phyloP scores from a whole-genome alignment of 805 yeast species.

The Candida hungchunana region DNA sequence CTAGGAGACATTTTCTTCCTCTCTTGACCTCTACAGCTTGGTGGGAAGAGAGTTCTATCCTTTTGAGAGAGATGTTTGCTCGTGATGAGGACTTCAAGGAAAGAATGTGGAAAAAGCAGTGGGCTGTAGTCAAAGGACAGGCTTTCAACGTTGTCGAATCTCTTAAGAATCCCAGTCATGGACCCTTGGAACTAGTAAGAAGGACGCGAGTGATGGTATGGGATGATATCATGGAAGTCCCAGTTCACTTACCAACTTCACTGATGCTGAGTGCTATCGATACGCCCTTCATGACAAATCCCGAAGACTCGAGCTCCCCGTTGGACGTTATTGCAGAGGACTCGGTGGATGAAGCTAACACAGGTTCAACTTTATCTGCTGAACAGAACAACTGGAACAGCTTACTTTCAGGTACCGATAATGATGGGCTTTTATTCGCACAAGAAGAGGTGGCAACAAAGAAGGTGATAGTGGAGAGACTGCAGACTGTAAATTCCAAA shows the following conservation, averaged over 20 bases:
- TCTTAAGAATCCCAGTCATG: slow-evolving; percentile 50
- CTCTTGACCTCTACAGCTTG: slow-evolving; percentile 55
- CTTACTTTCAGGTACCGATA: neutral
- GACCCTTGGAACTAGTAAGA: slow-evolving; percentile 64
- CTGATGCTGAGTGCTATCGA: slow-evolving; percentile 41
- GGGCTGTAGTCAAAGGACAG: slow-evolving; percentile 72
- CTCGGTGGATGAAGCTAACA: neutral
- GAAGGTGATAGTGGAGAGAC: slow-evolving; percentile 54
- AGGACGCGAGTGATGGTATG: slow-evolving; percentile 51
- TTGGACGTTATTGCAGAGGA: slow-evolving; percentile 7
- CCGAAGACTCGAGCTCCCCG: neutral
- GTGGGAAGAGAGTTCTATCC: slow-evolving; percentile 61
- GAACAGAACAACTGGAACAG: neutral
- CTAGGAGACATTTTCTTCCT: slow-evolving; percentile 54
- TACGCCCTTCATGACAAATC: slow-evolving; percentile 28
- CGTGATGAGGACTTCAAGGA: slow-evolving; percentile 59
- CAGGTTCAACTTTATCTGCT: neutral
- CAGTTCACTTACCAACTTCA: slow-evolving; percentile 37
- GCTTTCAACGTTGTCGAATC: slow-evolving; percentile 73
- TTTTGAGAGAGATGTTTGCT: slow-evolving; percentile 45
- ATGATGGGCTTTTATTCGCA: slow-evolving; percentile 10
- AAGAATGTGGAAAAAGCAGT: slow-evolving; percentile 62
- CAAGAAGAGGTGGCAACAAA: slow-evolving; percentile 27
- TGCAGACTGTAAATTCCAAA: slow-evolving; percentile 48
- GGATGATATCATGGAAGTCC: slow-evolving; percentile 61